Percentiles rank a stretch among this genome's conserved stretches.
Conservation (phyloP, 1,139 yeast species). For the Zygoascus hellenicus region DNA sequence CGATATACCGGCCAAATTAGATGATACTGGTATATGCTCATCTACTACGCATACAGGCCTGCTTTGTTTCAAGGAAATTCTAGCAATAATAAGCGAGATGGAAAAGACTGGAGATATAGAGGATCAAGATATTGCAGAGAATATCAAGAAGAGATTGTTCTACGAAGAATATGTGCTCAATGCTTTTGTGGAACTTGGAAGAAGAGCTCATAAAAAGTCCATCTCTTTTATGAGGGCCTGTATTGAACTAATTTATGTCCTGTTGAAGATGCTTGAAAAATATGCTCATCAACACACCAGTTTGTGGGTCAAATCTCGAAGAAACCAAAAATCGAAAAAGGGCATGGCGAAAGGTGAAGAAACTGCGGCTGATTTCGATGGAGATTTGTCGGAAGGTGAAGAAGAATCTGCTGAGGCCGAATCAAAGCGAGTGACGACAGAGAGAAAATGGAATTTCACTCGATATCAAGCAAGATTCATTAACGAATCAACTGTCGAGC, state of each 20-base stretch:
- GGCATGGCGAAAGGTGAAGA: conserved; percentile 13
- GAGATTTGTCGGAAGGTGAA: conserved; percentile 31
- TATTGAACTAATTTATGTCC: conserved; percentile 60
- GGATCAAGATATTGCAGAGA: conserved; percentile 45
- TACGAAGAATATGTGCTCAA: conserved; percentile 60
- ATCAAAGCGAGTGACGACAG: conserved; percentile 38
- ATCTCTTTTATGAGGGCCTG: conserved; percentile 56
- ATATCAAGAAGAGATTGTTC: conserved; percentile 51
- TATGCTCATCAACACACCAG: conserved; percentile 59
- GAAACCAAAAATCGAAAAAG: conserved; percentile 28
- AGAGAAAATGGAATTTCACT: conserved; percentile 48
- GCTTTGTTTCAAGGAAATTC: conserved; percentile 60
- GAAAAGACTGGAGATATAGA: conserved; percentile 37
- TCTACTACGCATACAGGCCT: conserved; percentile 56
- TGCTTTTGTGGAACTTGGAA: conserved; percentile 55
- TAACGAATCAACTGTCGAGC: conserved; percentile 40
- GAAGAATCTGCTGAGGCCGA: conserved; percentile 28
- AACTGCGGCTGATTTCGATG: conserved; percentile 42
- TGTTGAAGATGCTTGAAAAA: conserved; percentile 62
- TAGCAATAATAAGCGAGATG: conserved; percentile 51
- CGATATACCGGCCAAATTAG: conserved; percentile 47
- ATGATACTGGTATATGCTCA: conserved; percentile 28
- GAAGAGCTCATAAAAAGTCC: conserved; percentile 60
- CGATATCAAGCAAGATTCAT: conserved; percentile 38
- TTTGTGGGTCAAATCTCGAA: conserved; percentile 48